Percentiles rank a stretch among this genome's conserved stretches.
Conservation (phyloP, 805 yeast genomes). For the Ogataea degrootiae region DNA sequence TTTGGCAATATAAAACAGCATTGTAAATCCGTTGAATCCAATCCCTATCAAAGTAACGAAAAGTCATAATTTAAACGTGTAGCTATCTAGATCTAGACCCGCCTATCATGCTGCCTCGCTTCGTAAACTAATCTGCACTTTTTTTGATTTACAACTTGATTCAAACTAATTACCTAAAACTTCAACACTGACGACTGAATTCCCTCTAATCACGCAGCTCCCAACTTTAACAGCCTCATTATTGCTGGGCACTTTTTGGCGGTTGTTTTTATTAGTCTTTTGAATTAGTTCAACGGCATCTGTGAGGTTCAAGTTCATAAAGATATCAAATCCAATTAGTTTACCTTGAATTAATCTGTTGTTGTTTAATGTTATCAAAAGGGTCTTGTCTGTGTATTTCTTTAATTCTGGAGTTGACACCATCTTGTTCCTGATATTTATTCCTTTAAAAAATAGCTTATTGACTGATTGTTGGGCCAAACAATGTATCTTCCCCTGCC, state of each 20-base stretch:
- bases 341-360: constrained; percentile 74
- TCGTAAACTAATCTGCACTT: too few species aligned
- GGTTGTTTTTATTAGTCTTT: not conserved
- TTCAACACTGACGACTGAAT: constrained; percentile 48
- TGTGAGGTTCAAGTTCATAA: constrained; percentile 31
- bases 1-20: too few species aligned
- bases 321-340: constrained; percentile 77
- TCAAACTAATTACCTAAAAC: constrained; percentile 20
- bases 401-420: constrained; percentile 33
- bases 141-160: too few species aligned
- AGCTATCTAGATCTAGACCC: too few species aligned
- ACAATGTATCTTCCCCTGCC: too few species aligned
- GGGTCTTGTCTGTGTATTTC: constrained; percentile 73
- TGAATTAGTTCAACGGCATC: constrained; percentile 19
- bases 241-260: not conserved
- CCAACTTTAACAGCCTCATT: constrained; percentile 24
- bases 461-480: too few species aligned
- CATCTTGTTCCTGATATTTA: constrained; percentile 13
- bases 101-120: too few species aligned
- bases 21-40: too few species aligned
- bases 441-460: too few species aligned
- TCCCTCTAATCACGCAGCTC: constrained; percentile 45
- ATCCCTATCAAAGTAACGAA: too few species aligned
- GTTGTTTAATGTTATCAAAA: constrained; percentile 74
- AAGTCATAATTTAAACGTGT: too few species aligned